Evolutionary conservation across 352 stramenopile genomes (phyloP), one percentile per base, ranked within the genome.

Genomic region (Phytophthora pisi): DNA sequence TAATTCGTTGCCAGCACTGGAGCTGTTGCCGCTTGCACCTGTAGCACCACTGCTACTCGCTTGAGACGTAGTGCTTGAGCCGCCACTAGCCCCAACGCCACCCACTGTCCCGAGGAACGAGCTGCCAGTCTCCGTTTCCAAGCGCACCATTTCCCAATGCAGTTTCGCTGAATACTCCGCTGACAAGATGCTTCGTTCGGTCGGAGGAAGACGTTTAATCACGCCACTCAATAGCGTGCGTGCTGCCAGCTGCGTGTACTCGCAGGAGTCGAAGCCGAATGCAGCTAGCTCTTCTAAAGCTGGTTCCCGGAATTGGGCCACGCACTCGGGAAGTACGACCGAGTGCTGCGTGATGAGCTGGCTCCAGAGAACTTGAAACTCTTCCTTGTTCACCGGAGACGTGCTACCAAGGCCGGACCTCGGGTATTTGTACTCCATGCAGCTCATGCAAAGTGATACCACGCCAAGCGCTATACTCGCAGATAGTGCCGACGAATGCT

Each of bases 311-410:
- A 91, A 93, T 26, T 76, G 65, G 34, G 79, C 75, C 5, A 93
- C 75, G 30, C 87, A 89, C 38, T 94, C 86, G 4, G 88, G 85
- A 7, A 96, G 65, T 4, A 91, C 84, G 2, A 96, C 82, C 13
- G 86, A 92, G 58, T 94, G 85, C 51, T 95, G 88, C 1, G 88
- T 96, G 43, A 96, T 92, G 1, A 96, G 66, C 59, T 94, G 88
- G 52, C 88, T 96, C 88, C 88, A 96, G 3, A 96, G 64, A 10
- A 93, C 78, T 70, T 94, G 88, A 43, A 95, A 93, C 57, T 92
- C 82, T 66, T 94, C 84, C 51, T 92, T 92, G 69, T 91, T 91
- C 0, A 75, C 66, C 0, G 71, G 61, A 16, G 61, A 72, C 18
- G 36, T 30, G n/a, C 45, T 56, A 0, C 58, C 61, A 28, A 50